phyloP scores from a whole-genome alignment of 2,329 filamentous ascomycete genomes.

The Nemania sp. region DNA sequence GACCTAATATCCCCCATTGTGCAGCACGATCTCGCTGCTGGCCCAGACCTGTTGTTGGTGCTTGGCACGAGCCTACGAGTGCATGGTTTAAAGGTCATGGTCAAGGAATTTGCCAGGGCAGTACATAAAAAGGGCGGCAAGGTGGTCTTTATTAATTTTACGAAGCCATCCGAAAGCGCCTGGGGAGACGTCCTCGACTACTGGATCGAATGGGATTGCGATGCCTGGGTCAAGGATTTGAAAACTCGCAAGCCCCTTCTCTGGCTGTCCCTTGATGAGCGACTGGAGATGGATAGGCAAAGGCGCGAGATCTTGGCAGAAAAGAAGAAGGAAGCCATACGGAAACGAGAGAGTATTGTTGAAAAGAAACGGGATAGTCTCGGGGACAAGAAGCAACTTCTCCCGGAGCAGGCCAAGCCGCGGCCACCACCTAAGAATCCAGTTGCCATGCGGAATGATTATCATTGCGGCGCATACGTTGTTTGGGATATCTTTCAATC shows the following conservation, averaged over 20 bases:
- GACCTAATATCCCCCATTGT: constrained; percentile 76
- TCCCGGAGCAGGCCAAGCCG: constrained; percentile 40
- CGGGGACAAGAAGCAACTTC: constrained; percentile 41
- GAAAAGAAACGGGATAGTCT: constrained; percentile 44
- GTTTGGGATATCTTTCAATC: constrained; percentile 51
- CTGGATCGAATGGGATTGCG: constrained; percentile 81
- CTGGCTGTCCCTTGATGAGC: constrained; percentile 65
- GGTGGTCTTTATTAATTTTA: constrained; percentile 79
- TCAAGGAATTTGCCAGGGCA: constrained; percentile 77
- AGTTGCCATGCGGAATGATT: constrained; percentile 51
- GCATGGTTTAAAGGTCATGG: constrained; percentile 77
- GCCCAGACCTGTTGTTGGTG: constrained; percentile 76
- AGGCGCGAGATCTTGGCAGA: constrained; percentile 53
- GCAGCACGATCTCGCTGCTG: constrained; percentile 73
- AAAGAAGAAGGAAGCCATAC: constrained; percentile 44
- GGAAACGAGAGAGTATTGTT: constrained; percentile 44
- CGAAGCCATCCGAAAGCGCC: constrained; percentile 76
- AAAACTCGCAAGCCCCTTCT: constrained; percentile 68
- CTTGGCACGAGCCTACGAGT: constrained; percentile 78
- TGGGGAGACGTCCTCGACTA: constrained; percentile 81
- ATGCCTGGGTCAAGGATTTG: constrained; percentile 76
- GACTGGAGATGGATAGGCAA: constrained; percentile 56
- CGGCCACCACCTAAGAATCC: constrained; percentile 50
- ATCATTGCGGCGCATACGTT: constrained; percentile 50
- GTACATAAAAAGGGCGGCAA: constrained; percentile 76